phyloP scores from a whole-genome alignment of 225 moss, liverwort and hornwort genomes.

The Physcomitrellopsis africana region DNA sequence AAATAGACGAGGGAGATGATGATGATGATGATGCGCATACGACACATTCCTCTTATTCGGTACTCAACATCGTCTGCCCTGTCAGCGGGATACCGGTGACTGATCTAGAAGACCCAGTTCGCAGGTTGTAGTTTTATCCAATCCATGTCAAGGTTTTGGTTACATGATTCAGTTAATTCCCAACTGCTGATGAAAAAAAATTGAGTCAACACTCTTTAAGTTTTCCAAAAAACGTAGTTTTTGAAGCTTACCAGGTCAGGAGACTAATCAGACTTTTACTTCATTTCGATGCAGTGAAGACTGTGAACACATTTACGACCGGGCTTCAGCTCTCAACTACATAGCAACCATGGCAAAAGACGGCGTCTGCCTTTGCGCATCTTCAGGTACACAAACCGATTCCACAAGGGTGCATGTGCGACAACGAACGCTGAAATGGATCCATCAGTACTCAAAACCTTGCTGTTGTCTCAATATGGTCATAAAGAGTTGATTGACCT shows the following conservation, averaged over 20 bases:
- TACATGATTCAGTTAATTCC: neutral
- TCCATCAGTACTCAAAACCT: neutral
- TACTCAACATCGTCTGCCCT: constrained; percentile 53
- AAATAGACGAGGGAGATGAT: constrained; percentile 34
- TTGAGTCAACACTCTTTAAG: too few species aligned
- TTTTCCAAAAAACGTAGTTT: too few species aligned
- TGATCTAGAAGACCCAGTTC: constrained; percentile 49
- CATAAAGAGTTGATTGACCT: neutral
- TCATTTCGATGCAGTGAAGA: constrained; percentile 44
- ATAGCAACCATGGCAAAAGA: constrained; percentile 39
- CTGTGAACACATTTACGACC: constrained; percentile 59
- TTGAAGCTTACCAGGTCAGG: too few species aligned
- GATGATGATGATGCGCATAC: constrained; percentile 35
- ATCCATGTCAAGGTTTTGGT: neutral
- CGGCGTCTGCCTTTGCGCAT: constrained; percentile 40
- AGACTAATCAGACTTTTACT: neutral
- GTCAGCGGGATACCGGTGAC: constrained; percentile 41
- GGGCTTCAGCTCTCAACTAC: constrained; percentile 34
- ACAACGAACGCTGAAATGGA: too few species aligned
- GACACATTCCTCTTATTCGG: constrained; percentile 38
- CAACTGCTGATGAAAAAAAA: neutral
- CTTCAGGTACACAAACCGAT: constrained; percentile 21
- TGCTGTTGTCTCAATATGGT: neutral
- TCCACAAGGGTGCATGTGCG: too few species aligned
- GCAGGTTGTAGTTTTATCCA: constrained; percentile 31